Conservation (phyloP, 345 rosid species). For the Moringa oleifera region DNA sequence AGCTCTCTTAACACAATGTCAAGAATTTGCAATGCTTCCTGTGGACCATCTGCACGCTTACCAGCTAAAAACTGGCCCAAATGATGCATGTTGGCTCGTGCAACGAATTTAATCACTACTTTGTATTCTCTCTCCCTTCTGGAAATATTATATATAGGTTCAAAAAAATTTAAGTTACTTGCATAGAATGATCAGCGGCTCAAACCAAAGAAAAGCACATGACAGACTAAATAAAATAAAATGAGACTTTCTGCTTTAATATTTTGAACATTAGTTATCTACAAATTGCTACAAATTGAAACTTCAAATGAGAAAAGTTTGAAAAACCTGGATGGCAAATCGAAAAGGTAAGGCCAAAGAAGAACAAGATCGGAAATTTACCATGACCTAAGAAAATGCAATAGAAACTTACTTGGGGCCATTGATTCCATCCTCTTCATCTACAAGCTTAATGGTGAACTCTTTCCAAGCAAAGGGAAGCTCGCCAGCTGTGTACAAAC, state of each 20-base stretch:
- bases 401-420: slow-evolving; percentile 66
- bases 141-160: slow-evolving; percentile 6
- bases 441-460: slow-evolving; percentile 70
- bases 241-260: neutral
- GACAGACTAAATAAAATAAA: neutral
- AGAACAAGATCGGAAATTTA: neutral
- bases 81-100: slow-evolving; percentile 84
- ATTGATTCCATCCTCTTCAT: slow-evolving; percentile 69
- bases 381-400: neutral
- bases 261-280: neutral
- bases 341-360: slow-evolving; percentile 7
- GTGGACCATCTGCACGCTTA: slow-evolving; percentile 86
- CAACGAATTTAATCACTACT: slow-evolving; percentile 80
- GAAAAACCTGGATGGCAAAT: no score
- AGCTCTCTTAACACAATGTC: slow-evolving; percentile 91
- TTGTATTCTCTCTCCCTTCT: slow-evolving; percentile 81
- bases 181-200: neutral
- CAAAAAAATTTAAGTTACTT: no score
- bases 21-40: slow-evolving; percentile 83
- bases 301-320: no score
- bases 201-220: slow-evolving; percentile 6
- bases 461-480: slow-evolving; percentile 91
- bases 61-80: slow-evolving; percentile 86
- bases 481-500: slow-evolving; percentile 94
- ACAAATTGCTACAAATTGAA: no score